Base-by-base conservation (phyloP, 345 rosid species). In the Trapa incisa region DNA sequence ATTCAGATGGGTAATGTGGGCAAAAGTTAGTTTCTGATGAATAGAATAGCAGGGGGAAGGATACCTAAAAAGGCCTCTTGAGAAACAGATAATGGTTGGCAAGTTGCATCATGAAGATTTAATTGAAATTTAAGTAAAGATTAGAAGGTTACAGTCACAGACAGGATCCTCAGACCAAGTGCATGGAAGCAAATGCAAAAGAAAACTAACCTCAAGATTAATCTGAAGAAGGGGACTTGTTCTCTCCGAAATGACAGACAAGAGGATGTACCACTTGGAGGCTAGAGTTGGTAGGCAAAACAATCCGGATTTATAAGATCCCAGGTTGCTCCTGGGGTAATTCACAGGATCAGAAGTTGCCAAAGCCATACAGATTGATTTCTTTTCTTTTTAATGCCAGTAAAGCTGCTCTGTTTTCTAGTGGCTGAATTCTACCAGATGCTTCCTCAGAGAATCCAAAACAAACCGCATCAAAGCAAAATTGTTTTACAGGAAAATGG, bases 401-500 rank as follows among this genome's bases (percentile, higher is more conserved):
- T 38, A 67, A 71, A 74, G 68, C 68, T 54, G 71, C 38, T 73
- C 70, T 60, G 66, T 36, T 64, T 52, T 41, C 16, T 71, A 48
- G 60, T 72, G 78, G 71, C 57, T 71, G 74, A 68, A 68, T 69
- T 33, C 47, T 60, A 42, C 58, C 13, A 65, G 71, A 47, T 69
- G 75, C 64, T 69, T 67, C 60, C 68, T 67, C 61, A 70, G 63
- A 71, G 73, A 69, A 45, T 22, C 72, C 75, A 71, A 73, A 71
- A 73, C 53, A 76, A 75, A 74, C 79, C 77, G 67, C 73, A 66
- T 53, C 71, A 72, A 68, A 37, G 67, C 74, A 67, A 69, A 69
- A 10, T 47, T n/a, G 43, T 68, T 75, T 22, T 75, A 69, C 74
- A 68, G 68, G 74, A 65, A 75, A 81, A 78, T 79, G 76, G 75